Conservation (phyloP, 2,329 filamentous ascomycete species). For the Fusarium austroafricanum region DNA sequence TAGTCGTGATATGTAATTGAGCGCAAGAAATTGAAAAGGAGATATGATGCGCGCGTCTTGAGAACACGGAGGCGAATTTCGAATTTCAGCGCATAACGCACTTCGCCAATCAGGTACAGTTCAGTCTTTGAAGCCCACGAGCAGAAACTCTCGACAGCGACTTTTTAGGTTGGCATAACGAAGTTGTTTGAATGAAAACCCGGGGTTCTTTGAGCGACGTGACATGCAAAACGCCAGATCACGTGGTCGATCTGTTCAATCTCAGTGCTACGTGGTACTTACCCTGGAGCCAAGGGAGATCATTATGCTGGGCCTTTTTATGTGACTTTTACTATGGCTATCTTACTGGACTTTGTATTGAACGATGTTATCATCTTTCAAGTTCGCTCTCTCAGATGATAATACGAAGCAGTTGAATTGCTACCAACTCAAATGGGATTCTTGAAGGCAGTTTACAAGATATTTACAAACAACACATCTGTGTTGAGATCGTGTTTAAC, state of each 20-base stretch:
- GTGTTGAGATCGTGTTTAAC: too few relatives aligned
- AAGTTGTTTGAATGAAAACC: slow-evolving; percentile 6
- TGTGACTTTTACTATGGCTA: too few relatives aligned
- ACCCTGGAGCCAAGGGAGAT: slow-evolving; percentile 14
- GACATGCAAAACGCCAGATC: slow-evolving; percentile 44
- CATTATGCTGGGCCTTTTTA: too few relatives aligned
- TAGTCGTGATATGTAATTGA: slow-evolving; percentile 1
- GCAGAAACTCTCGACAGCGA: not conserved
- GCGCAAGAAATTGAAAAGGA: slow-evolving; percentile 23
- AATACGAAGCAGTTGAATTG: too few relatives aligned
- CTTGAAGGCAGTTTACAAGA: too few relatives aligned
- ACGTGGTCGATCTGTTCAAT: slow-evolving; percentile 30
- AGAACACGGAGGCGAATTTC: slow-evolving; percentile 24
- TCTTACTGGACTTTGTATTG: too few relatives aligned
- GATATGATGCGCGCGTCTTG: slow-evolving; percentile 12
- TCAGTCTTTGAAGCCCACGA: not conserved
- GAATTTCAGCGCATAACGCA: slow-evolving; percentile 35
- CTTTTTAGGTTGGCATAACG: slow-evolving; percentile 12
- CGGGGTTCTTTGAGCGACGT: slow-evolving; percentile 24
- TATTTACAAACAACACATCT: too few relatives aligned
- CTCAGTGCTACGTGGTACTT: not conserved
- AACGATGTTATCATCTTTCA: too few relatives aligned
- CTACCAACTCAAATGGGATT: too few relatives aligned
- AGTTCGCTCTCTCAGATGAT: too few relatives aligned
- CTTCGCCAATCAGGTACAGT: not conserved